Evolutionary conservation across 768 basidiomycete genomes (phyloP), one percentile per base, ranked within the genome.

Genomic region (Lactarius deliciosus): DNA sequence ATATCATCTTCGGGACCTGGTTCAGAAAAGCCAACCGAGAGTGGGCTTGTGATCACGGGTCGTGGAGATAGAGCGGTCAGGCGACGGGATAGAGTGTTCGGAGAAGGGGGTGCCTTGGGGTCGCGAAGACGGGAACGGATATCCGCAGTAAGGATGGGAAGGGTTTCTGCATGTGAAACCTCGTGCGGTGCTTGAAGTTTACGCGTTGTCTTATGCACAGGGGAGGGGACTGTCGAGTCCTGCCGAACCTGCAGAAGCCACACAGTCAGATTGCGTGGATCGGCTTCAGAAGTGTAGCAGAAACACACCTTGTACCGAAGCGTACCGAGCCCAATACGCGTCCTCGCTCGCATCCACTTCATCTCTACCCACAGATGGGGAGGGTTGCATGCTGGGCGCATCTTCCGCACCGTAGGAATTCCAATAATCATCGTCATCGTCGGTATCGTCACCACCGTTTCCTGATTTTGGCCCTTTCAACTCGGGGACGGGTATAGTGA

Each of bases 281-380:
- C 18, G 38, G 34, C 22, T 25, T 45, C 5, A n/a, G 47, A 59
- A 13, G 57, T 30, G 32, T 18, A 20, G 59, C 4, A 58, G 22
- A 30, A 11, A n/a, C 77, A 71, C 64, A 89, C 90, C 90, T 75
- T 91, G 89, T 8, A 91, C 81, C 22, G 80, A 79, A 36, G 87
- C 79, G 74, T 91, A 91, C 68, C 82, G 87, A 30, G 88, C 88
- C 90, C 90, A 91, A 70, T 91, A 91, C 7, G 87, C 87, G 66
- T 90, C 90, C 67, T 85, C 83, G 41, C 73, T 74, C 1, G 72
- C 70, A 30, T 71, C 72, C 32, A 69, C 65, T 57, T 63, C 68
- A 45, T 75, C 75, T 41, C 75, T 77, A 53, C 61, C 69, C 25
- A 71, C 43, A 16, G 45, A 53, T 41, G 30, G 50, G 40, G 13